A percentile compares a stretch with the other conserved stretches of the same genome.
phyloP scores from a whole-genome alignment of 2,329 filamentous ascomycete species.

The Claviceps paspali region DNA sequence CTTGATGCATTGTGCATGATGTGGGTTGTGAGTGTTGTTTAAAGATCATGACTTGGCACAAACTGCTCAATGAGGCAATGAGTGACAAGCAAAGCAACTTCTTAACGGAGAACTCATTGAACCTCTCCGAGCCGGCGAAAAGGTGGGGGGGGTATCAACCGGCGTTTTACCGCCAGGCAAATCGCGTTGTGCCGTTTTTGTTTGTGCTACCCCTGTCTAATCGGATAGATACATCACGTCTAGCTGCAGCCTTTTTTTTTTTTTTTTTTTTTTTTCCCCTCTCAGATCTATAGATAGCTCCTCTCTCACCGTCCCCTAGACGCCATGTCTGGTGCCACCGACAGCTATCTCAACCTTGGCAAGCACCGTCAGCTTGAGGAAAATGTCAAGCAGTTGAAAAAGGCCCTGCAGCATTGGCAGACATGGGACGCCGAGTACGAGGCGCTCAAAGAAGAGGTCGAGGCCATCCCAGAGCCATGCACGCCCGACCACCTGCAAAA shows the following conservation, averaged over 20 bases:
- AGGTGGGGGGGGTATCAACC: too few species aligned
- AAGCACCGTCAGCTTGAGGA: conserved; percentile 64
- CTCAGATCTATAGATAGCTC: too few species aligned
- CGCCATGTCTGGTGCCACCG: conserved; percentile 25
- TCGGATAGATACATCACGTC: too few species aligned
- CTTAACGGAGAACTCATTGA: too few species aligned
- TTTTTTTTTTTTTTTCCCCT: neutral
- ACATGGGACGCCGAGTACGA: conserved; percentile 88
- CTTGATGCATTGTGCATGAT: conserved; percentile 12
- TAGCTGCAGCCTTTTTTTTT: neutral
- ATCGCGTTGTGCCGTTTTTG: neutral
- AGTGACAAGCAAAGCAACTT: too few species aligned
- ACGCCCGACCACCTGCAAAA: conserved; percentile 35
- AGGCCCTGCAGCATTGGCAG: conserved; percentile 74
- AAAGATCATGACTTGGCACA: too few species aligned
- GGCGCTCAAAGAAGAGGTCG: conserved; percentile 68
- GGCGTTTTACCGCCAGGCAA: conserved; percentile 11
- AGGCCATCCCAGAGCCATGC: conserved; percentile 33
- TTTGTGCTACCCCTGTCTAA: neutral
- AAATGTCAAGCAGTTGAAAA: conserved; percentile 52
- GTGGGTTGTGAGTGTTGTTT: too few species aligned
- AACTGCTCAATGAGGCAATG: too few species aligned
- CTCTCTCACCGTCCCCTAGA: too few species aligned
- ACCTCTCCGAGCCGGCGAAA: too few species aligned
- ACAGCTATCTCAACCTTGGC: conserved; percentile 54